Percentiles rank a stretch among this genome's conserved stretches.
These are phyloP conservation scores for Bothriochloa decipiens DNA, from an alignment of 176 grass and related monocot genomes.

Conservation along the genomic window DNA sequence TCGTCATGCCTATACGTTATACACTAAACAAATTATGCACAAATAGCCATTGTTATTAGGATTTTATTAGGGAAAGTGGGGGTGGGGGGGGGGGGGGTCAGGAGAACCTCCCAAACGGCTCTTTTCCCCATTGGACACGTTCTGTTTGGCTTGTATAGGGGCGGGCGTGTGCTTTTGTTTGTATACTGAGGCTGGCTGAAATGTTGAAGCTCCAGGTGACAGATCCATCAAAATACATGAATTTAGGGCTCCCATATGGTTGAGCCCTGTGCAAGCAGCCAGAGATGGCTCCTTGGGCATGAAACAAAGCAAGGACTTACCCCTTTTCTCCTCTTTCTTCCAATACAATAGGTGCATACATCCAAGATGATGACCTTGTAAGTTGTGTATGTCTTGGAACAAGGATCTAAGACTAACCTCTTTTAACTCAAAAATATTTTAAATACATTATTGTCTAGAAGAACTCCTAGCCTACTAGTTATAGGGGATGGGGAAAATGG, in stretches of 20 bases:
- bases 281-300: slow-evolving; percentile 53
- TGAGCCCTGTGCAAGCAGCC: slow-evolving; percentile 52
- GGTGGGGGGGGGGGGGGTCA: neutral
- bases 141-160: slow-evolving; percentile 23
- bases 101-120: neutral
- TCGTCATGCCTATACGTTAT: neutral
- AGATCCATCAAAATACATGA: slow-evolving; percentile 58
- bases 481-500: slow-evolving; percentile 39
- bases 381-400: slow-evolving; percentile 62
- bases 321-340: slow-evolving; percentile 44
- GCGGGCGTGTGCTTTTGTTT: slow-evolving; percentile 18
- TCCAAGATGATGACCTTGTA: slow-evolving; percentile 54
- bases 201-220: slow-evolving; percentile 59
- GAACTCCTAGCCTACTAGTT: slow-evolving; percentile 20
- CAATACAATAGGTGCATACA: slow-evolving; percentile 46
- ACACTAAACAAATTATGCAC: neutral
- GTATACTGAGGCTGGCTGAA: slow-evolving; percentile 24
- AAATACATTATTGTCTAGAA: slow-evolving; percentile 30
- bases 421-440: slow-evolving; percentile 31
- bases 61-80: neutral
- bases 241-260: slow-evolving; percentile 50
- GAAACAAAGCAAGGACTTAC: slow-evolving; percentile 49
- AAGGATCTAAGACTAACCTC: slow-evolving; percentile 49
- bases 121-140: slow-evolving; percentile 16
- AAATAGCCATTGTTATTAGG: neutral